Evolutionary conservation across 768 basidiomycete genomes (phyloP).

Genomic region (Phlebiopsis flavidoalba): DNA sequence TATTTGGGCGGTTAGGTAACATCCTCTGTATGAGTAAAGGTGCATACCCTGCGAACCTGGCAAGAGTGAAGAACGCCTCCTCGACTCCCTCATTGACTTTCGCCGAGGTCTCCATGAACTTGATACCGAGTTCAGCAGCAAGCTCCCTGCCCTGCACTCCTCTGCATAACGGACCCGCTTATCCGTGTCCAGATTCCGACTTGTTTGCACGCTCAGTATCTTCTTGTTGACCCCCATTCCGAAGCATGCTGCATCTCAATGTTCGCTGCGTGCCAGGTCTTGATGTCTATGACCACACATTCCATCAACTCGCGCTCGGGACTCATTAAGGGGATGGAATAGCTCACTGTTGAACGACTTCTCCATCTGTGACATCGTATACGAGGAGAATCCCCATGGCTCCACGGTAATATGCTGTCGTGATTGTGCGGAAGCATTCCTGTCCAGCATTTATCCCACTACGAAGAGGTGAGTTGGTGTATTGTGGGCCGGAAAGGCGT

Average conservation of each 20-base stretch:
- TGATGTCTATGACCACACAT: slow-evolving; percentile 65
- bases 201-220: slow-evolving; percentile 98
- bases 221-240: slow-evolving; percentile 99
- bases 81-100: slow-evolving; percentile 98
- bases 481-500: neutral
- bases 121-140: slow-evolving; percentile 90
- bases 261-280: slow-evolving; percentile 96
- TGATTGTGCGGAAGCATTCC: slow-evolving; percentile 98
- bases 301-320: slow-evolving; percentile 9
- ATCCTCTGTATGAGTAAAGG: neutral
- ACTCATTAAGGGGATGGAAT: slow-evolving; percentile 13
- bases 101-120: slow-evolving; percentile 96
- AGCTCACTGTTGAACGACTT: slow-evolving; percentile 88
- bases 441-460: slow-evolving; percentile 99
- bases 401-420: slow-evolving; percentile 97
- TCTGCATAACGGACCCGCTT: slow-evolving; percentile 90
- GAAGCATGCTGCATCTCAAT: slow-evolving; percentile 99
- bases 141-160: slow-evolving; percentile 89
- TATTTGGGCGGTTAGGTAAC: slow-evolving; percentile 23
- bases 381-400: slow-evolving; percentile 98
- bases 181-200: slow-evolving; percentile 96
- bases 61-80: slow-evolving; percentile 96
- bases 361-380: slow-evolving; percentile 96
- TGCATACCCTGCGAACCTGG: slow-evolving; percentile 67
- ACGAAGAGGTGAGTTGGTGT: neutral